Evolutionary conservation across 1,284 basidiomycete species (phyloP), one percentile per base, ranked within the genome.

Genomic region (Cutaneotrichosporon mucoides): DNA sequence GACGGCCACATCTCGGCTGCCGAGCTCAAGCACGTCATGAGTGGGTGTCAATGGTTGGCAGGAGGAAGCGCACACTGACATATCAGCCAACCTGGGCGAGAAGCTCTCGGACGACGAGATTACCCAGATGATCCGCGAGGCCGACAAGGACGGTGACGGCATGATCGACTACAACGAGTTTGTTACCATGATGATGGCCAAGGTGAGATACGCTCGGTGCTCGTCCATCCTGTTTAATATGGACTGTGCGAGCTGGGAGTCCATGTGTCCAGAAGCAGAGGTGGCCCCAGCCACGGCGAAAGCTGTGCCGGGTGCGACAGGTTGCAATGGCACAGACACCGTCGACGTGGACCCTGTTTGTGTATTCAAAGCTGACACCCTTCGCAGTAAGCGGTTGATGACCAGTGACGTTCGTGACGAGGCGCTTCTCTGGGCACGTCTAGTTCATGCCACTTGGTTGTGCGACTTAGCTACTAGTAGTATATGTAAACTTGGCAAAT

Each of bases 81-180:
- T 24, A 24, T 24, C 24, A 79, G 77, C 78, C 70, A 80, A 80
- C 74, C 73, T 81, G 86, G 91, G 89, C 64, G 94, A 98, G 82
- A 94, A 93, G 79, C 82, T 98, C 59, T 86, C 91, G 13, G 92
- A 97, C 71, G 85, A 81, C 41, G 95, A 98, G 81, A 91, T 98
- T 63, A 90, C 94, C 69, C 92, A 96, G 81, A 98, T 99, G 95
- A 98, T 99, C 77, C 86, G 92, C 60, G 95, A 98, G 80, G 95
- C 95, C 56, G 95, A 99, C 79, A 85, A 92, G 55, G 93, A 98
- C 74, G 94, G 71, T 47, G 72, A 74, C 57, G 72, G 73, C 50
- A 73, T 75, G 73, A 76, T 76, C 60, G 76, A 80, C 71, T 80
- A 80, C 72, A 74, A 77, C 68, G 80, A 81, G 69, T 81, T 83